Percentiles rank a stretch among this genome's conserved stretches.
These are phyloP conservation scores for Collybia mongolica DNA, from an alignment of 768 basidiomycete genomes.

Conservation along the genomic window DNA sequence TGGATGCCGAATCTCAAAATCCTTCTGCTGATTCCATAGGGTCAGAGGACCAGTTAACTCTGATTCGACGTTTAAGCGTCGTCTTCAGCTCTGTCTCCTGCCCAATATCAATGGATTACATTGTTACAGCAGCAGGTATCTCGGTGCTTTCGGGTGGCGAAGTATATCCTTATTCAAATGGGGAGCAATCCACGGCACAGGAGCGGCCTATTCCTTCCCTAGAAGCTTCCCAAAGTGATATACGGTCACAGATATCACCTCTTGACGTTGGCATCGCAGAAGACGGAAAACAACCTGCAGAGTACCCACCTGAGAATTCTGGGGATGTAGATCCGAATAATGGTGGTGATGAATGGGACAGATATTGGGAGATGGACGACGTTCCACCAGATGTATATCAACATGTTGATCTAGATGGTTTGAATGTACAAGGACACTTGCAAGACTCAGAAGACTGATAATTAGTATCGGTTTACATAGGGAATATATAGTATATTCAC, in stretches of 20 bases:
- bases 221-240: not conserved
- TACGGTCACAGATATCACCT: conserved; percentile 10
- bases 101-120: conserved; percentile 69
- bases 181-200: conserved; percentile 10
- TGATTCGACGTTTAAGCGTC: conserved; percentile 72
- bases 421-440: not conserved
- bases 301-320: conserved; percentile 21
- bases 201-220: not conserved
- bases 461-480: not conserved
- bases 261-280: conserved; percentile 13
- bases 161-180: not conserved
- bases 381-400: conserved; percentile 36
- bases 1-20: conserved; percentile 2
- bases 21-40: not conserved
- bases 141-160: conserved; percentile 21
- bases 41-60: conserved; percentile 38
- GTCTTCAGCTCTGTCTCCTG: conserved; percentile 69
- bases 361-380: conserved; percentile 40
- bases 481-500: not conserved
- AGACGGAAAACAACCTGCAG: conserved; percentile 13
- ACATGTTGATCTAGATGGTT: conserved; percentile 12
- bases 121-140: conserved; percentile 66
- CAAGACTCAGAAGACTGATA: no score
- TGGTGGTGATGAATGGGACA: conserved; percentile 47
- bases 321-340: conserved; percentile 20